Evolutionary conservation across 2,329 filamentous ascomycete genomes (phyloP).

Genomic region (Botrytis medusae): DNA sequence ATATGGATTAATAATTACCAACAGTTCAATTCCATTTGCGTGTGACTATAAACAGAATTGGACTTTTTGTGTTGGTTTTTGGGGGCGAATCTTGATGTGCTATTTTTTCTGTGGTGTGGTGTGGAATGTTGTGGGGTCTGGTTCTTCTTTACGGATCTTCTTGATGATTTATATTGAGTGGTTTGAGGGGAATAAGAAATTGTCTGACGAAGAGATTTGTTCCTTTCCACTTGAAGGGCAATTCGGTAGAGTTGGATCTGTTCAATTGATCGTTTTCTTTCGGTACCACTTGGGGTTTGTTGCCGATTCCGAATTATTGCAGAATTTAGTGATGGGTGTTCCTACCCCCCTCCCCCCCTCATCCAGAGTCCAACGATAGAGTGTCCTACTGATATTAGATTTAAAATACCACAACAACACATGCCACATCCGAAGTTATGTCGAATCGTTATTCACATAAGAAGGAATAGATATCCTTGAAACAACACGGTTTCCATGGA

Average conservation of each 20-base stretch:
- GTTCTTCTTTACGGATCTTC: too few species aligned
- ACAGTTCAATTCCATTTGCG: too few species aligned
- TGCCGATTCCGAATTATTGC: neutral
- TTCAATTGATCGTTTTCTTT: neutral
- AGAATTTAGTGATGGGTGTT: neutral
- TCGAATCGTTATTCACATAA: neutral
- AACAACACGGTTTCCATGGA: neutral
- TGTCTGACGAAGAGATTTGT: neutral
- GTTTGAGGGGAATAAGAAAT: neutral
- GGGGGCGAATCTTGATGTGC: neutral
- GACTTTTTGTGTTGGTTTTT: neutral
- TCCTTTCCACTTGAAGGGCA: neutral
- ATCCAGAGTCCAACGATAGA: neutral
- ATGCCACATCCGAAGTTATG: too few species aligned
- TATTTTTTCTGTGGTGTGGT: neutral
- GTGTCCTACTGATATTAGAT: neutral
- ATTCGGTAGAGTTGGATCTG: neutral
- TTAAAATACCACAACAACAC: neutral
- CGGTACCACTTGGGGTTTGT: neutral
- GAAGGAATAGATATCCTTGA: neutral
- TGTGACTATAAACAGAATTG: neutral
- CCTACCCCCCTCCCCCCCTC: neutral
- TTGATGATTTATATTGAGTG: neutral
- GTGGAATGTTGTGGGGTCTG: neutral
- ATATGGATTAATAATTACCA: too few species aligned